phyloP scores from a whole-genome alignment of 768 basidiomycete genomes.

The Russula virescens region DNA sequence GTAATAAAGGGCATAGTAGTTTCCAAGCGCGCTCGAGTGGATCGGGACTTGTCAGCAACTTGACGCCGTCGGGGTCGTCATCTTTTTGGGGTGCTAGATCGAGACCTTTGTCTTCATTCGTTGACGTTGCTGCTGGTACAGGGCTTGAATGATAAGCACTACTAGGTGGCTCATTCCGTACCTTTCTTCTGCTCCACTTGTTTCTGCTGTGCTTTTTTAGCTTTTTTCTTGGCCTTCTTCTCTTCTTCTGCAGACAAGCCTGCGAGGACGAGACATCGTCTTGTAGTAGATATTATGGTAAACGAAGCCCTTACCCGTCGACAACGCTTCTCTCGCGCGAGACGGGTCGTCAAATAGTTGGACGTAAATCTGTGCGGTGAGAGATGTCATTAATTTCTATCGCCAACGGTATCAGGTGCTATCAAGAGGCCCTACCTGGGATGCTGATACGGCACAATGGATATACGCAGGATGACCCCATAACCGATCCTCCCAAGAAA shows the following conservation, averaged over 20 bases:
- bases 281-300: neutral
- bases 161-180: slow-evolving; percentile 28
- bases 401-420: neutral
- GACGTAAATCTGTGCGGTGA: slow-evolving; percentile 60
- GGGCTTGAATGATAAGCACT: slow-evolving; percentile 14
- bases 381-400: slow-evolving; percentile 5
- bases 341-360: slow-evolving; percentile 65
- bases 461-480: slow-evolving; percentile 74
- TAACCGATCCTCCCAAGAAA: slow-evolving; percentile 77
- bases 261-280: slow-evolving; percentile 27
- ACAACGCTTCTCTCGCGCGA: slow-evolving; percentile 39
- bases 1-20: slow-evolving; percentile 56
- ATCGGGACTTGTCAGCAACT: slow-evolving; percentile 55
- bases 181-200: slow-evolving; percentile 72
- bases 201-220: slow-evolving; percentile 72
- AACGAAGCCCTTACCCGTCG: slow-evolving; percentile 25
- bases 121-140: slow-evolving; percentile 32
- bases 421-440: slow-evolving; percentile 43
- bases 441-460: slow-evolving; percentile 62
- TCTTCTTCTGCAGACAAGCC: slow-evolving; percentile 51
- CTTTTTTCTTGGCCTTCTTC: slow-evolving; percentile 83
- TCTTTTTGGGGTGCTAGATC: slow-evolving; percentile 55
- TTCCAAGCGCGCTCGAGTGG: slow-evolving; percentile 73
- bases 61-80: slow-evolving; percentile 78
- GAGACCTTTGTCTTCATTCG: slow-evolving; percentile 66